phyloP scores from a whole-genome alignment of 306 rosid species.

The Prosopis cineraria region DNA sequence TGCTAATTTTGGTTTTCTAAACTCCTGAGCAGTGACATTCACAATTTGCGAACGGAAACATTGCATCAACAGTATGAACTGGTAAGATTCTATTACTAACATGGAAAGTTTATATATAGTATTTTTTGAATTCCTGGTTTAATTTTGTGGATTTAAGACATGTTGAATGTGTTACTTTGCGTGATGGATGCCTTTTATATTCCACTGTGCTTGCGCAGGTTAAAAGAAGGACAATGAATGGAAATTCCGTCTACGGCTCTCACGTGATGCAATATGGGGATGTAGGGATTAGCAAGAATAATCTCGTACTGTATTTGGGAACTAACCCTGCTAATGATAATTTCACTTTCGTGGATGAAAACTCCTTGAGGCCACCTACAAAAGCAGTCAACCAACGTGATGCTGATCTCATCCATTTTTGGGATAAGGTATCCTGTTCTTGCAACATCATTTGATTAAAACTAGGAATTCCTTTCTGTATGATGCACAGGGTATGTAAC shows the following conservation, averaged over 20 bases:
- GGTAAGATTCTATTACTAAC: conserved; percentile 55
- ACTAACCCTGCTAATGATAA: conserved; percentile 95
- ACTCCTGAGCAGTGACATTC: conserved; percentile 67
- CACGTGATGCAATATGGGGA: conserved; percentile 99
- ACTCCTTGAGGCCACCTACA: conserved; percentile 61
- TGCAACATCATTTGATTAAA: conserved; percentile 4
- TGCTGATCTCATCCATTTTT: conserved; percentile 96
- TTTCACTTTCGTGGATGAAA: conserved; percentile 63
- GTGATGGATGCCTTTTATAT: conserved; percentile 13
- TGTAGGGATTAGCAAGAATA: conserved; percentile 45
- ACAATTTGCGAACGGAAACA: conserved; percentile 78
- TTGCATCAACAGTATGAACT: conserved; percentile 83
- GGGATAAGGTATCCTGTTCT: conserved; percentile 72
- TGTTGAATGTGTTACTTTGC: conserved; percentile 14
- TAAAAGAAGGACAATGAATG: conserved; percentile 67
- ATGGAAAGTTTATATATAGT: neutral
- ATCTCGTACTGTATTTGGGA: conserved; percentile 66
- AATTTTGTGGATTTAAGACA: conserved; percentile 1
- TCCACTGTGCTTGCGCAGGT: conserved; percentile 59
- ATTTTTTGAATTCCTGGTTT: conserved; percentile 10
- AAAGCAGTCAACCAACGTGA: conserved; percentile 83
- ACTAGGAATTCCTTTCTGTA: neutral
- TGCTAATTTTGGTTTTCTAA: conserved; percentile 28
- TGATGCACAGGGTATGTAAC: neutral
- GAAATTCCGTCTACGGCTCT: conserved; percentile 66